phyloP scores from a whole-genome alignment of 2,329 filamentous ascomycete genomes.

The Fusarium stilboides region DNA sequence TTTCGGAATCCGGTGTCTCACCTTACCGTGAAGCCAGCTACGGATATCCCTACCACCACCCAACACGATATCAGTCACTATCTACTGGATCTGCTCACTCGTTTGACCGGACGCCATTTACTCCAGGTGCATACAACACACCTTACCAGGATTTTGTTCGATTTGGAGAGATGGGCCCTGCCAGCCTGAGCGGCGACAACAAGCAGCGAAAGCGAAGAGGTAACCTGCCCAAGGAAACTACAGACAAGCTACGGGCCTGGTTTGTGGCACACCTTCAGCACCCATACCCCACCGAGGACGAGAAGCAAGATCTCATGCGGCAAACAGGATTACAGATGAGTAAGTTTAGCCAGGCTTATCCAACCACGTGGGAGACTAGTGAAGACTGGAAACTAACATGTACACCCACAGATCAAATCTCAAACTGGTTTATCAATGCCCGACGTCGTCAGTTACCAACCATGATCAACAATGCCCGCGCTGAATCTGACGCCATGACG shows the following conservation, averaged over 20 bases:
- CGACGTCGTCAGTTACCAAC: constrained; percentile 75
- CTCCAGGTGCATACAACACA: constrained; percentile 57
- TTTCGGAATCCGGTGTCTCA: constrained; percentile 52
- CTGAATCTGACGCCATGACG: constrained; percentile 65
- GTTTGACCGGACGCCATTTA: constrained; percentile 63
- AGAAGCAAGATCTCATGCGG: constrained; percentile 86
- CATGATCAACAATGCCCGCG: constrained; percentile 71
- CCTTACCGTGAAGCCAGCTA: constrained; percentile 56
- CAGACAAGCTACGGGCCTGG: constrained; percentile 85
- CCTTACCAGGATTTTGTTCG: constrained; percentile 62
- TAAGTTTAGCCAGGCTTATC: constrained; percentile 60
- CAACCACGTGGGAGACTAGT: constrained; percentile 1
- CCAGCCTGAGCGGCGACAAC: constrained; percentile 59
- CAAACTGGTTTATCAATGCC: constrained; percentile 87
- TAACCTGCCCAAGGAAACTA: constrained; percentile 92
- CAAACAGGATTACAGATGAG: constrained; percentile 85
- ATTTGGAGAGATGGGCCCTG: constrained; percentile 59
- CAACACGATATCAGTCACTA: constrained; percentile 62
- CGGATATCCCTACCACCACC: constrained; percentile 60
- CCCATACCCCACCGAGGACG: constrained; percentile 89
- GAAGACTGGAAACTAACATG: constrained; percentile 27
- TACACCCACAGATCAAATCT: constrained; percentile 72
- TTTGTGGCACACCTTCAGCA: constrained; percentile 83
- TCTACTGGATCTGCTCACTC: constrained; percentile 61
- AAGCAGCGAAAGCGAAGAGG: constrained; percentile 78